phyloP scores from a whole-genome alignment of 352 stramenopile genomes.

The Phytophthora niederhauseri region DNA sequence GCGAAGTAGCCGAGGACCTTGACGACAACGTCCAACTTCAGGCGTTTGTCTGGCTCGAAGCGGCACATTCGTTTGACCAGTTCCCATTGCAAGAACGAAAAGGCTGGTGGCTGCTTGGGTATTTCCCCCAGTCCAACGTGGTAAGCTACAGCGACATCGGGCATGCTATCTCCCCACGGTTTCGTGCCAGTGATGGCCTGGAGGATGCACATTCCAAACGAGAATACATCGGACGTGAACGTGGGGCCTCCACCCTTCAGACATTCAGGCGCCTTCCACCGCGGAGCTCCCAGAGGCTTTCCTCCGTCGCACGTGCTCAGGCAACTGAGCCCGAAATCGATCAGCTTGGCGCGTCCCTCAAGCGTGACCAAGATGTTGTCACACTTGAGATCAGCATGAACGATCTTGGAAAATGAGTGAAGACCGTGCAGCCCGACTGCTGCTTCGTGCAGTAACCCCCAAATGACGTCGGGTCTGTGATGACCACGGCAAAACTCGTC shows the following conservation, averaged over 20 bases:
- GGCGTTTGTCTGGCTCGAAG: slow-evolving; percentile 1
- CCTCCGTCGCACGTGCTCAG: not conserved
- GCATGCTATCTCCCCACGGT: not conserved
- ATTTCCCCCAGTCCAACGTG: not conserved
- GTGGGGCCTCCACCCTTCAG: not conserved
- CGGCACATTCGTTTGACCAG: slow-evolving; percentile 18
- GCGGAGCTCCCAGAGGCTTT: not conserved
- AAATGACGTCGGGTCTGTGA: too few species aligned
- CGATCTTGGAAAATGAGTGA: too few species aligned
- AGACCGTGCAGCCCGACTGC: too few species aligned
- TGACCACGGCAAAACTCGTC: too few species aligned
- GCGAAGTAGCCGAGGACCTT: slow-evolving; percentile 4
- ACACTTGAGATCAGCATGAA: too few species aligned
- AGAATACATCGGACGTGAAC: slow-evolving; percentile 14
- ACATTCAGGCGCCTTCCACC: slow-evolving; percentile 14
- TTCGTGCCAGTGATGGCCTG: slow-evolving; percentile 10
- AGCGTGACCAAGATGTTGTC: too few species aligned
- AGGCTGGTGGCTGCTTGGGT: not conserved
- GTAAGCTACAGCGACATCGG: not conserved
- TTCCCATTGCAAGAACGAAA: slow-evolving; percentile 9
- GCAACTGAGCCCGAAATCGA: slow-evolving; percentile 10
- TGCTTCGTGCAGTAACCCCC: too few species aligned
- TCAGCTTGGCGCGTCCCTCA: slow-evolving; percentile 12
- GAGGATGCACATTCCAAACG: slow-evolving; percentile 21
- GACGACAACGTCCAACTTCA: slow-evolving; percentile 5